These are phyloP conservation scores for Paraurostyla sp. DNA, from an alignment of 73 alveolate species.

Conservation along the genomic window DNA sequence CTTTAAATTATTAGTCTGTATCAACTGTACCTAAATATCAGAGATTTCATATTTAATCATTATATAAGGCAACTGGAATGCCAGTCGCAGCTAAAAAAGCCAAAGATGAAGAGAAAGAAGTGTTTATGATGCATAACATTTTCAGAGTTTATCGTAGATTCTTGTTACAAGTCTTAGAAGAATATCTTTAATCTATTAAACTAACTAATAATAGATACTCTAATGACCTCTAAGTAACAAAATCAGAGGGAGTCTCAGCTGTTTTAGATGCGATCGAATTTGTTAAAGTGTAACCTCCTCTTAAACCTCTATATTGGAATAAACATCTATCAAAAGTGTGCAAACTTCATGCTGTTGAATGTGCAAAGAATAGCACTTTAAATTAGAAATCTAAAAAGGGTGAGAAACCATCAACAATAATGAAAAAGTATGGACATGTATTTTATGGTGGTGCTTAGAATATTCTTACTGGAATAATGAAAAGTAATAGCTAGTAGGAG, in stretches of 20 bases:
- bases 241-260: slow-evolving; percentile 28
- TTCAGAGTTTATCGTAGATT: slow-evolving; percentile 24
- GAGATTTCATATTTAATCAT: neutral
- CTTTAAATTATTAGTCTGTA: neutral
- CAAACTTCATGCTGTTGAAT: slow-evolving; percentile 42
- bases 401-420: neutral
- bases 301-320: slow-evolving; percentile 55
- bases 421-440: slow-evolving; percentile 56
- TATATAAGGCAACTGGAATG: slow-evolving; percentile 40
- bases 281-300: slow-evolving; percentile 9
- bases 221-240: neutral
- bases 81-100: slow-evolving; percentile 34
- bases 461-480: neutral
- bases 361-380: neutral
- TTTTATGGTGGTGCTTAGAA: slow-evolving; percentile 48
- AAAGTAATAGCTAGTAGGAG: neutral
- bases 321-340: slow-evolving; percentile 29
- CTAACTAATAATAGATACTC: neutral
- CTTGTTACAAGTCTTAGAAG: slow-evolving; percentile 13
- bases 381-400: slow-evolving; percentile 38
- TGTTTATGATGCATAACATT: slow-evolving; percentile 7
- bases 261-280: slow-evolving; percentile 26
- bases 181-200: neutral
- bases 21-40: slow-evolving; percentile 1
- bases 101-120: neutral